Conservation (phyloP, 768 basidiomycete species). For the Kwoniella mangroviensis region DNA sequence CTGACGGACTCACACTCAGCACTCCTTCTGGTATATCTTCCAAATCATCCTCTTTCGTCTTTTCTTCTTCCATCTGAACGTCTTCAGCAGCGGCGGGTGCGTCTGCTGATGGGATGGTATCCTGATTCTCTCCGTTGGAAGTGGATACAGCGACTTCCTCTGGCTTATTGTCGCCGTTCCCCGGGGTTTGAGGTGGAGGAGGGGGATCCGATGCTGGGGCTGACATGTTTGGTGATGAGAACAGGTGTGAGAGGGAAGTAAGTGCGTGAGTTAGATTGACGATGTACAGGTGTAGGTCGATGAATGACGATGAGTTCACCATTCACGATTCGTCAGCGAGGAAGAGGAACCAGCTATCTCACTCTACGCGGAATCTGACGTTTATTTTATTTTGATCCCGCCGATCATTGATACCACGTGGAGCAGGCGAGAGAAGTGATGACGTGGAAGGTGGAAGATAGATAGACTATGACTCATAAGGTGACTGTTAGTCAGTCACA, state of each 20-base stretch:
- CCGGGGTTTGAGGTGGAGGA: slow-evolving; percentile 30
- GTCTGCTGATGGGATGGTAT: not conserved
- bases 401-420: not conserved
- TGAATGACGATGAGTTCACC: not conserved
- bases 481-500: too few relatives aligned
- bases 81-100: slow-evolving; percentile 38
- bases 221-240: slow-evolving; percentile 36
- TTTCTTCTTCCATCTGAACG: slow-evolving; percentile 49
- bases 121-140: not conserved
- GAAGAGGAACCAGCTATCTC: too few relatives aligned
- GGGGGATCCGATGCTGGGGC: slow-evolving; percentile 48
- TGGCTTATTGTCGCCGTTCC: slow-evolving; percentile 22
- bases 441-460: too few relatives aligned
- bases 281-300: not conserved
- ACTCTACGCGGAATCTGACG: not conserved
- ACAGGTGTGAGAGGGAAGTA: not conserved
- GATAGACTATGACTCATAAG: slow-evolving; percentile 1
- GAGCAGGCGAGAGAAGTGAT: not conserved
- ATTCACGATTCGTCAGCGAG: slow-evolving; percentile 33
- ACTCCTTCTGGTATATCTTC: slow-evolving; percentile 92
- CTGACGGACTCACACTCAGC: slow-evolving; percentile 62
- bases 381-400: slow-evolving; percentile 13
- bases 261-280: not conserved
- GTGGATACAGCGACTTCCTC: slow-evolving; percentile 8
- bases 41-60: slow-evolving; percentile 69